These are phyloP conservation scores for Bryum argenteum DNA, from an alignment of 225 moss, liverwort and hornwort species.

Conservation along the genomic window DNA sequence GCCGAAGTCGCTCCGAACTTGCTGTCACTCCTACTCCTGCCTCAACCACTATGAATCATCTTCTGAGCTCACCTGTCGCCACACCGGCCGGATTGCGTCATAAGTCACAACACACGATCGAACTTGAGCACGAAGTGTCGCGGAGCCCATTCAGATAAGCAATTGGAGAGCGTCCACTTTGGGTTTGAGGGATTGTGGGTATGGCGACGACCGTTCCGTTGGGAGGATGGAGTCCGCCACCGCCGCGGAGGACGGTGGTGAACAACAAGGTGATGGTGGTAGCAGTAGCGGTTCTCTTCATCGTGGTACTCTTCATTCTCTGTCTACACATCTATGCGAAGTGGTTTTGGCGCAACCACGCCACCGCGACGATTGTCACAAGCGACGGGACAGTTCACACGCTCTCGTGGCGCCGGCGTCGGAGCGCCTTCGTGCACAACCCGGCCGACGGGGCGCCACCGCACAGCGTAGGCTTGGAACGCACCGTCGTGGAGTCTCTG, in stretches of 20 bases:
- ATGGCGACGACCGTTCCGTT: background rate
- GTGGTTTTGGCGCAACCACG: slow-evolving; percentile 67
- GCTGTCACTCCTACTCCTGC: background rate
- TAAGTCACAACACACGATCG: too few relatives aligned
- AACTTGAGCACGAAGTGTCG: too few relatives aligned
- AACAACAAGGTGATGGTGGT: slow-evolving; percentile 73
- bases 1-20: background rate
- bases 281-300: slow-evolving; percentile 63
- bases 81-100: background rate
- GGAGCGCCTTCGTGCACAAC: background rate
- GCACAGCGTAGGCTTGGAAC: slow-evolving; percentile 54
- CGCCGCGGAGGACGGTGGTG: slow-evolving; percentile 1
- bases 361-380: background rate
- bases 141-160: too few relatives aligned
- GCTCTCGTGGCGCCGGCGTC: slow-evolving; percentile 50
- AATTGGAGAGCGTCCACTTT: too few relatives aligned
- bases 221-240: background rate
- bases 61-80: background rate
- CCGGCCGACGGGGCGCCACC: background rate
- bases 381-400: slow-evolving; percentile 29
- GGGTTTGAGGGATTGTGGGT: too few relatives aligned
- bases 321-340: slow-evolving; percentile 75
- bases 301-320: slow-evolving; percentile 63
- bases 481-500: slow-evolving; percentile 56
- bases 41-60: background rate